Evolutionary conservation across 2,329 filamentous ascomycete genomes (phyloP).

Genomic region (Cadophora sp.): DNA sequence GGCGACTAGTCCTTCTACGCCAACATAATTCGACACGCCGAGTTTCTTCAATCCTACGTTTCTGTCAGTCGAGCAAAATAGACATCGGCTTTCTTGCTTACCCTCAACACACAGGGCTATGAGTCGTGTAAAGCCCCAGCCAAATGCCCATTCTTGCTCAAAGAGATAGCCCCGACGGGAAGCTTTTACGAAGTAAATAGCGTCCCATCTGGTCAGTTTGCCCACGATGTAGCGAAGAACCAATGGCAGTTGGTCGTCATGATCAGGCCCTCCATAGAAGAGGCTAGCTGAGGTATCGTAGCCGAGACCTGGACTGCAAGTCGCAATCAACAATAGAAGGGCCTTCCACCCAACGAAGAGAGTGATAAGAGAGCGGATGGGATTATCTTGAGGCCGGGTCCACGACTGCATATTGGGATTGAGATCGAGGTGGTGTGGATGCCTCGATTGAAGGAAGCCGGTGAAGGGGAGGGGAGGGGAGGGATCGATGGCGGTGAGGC

Average conservation of each 20-base stretch:
- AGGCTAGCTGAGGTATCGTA: slow-evolving; percentile 81
- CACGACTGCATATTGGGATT: slow-evolving; percentile 29
- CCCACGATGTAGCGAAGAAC: slow-evolving; percentile 33
- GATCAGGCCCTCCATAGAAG: slow-evolving; percentile 47
- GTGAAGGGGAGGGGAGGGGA: no score
- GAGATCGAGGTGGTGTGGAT: not conserved
- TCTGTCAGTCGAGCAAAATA: slow-evolving; percentile 14
- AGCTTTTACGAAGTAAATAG: slow-evolving; percentile 73
- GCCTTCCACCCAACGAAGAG: slow-evolving; percentile 71
- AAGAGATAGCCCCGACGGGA: slow-evolving; percentile 70
- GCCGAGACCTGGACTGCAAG: slow-evolving; percentile 60
- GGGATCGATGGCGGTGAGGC: slow-evolving; percentile 18
- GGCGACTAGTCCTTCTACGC: slow-evolving; percentile 59
- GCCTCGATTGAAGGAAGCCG: not conserved
- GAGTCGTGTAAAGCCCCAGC: slow-evolving; percentile 57
- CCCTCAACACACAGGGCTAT: slow-evolving; percentile 45
- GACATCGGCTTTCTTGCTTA: slow-evolving; percentile 24
- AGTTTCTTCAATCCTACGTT: slow-evolving; percentile 39
- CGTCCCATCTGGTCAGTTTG: slow-evolving; percentile 80
- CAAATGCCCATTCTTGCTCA: slow-evolving; percentile 90
- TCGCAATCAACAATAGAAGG: slow-evolving; percentile 67
- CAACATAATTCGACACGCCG: slow-evolving; percentile 44
- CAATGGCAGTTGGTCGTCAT: slow-evolving; percentile 34
- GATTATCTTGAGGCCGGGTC: slow-evolving; percentile 31
- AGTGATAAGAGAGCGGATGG: slow-evolving; percentile 34